Base-by-base conservation (phyloP, 2,329 filamentous ascomycete species). In the Epichloe baconii region DNA sequence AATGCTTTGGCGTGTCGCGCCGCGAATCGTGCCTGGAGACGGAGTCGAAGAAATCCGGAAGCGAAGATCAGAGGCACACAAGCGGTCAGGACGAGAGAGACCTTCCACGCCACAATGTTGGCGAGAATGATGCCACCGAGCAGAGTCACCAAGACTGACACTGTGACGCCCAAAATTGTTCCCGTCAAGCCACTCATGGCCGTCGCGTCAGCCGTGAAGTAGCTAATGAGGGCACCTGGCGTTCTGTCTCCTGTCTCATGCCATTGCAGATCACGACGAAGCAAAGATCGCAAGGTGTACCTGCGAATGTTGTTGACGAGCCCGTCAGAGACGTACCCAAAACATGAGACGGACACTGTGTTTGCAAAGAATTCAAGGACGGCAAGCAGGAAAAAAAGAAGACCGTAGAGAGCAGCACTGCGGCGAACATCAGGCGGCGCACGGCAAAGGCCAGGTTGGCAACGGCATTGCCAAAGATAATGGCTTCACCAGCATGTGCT, bases 81-180 rank as follows among this genome's bases (percentile, higher is more conserved):
- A 0, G 83, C 76, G 5, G 89, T 71, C 50, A 83, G 83, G 3
- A 89, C 85, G 14, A 89, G 66, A 0, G 84, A 84, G 54, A 89
- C 86, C 60, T 80, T 84, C 86, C 85, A 89, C 3, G 82, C 82
- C 45, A 89, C 72, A 44, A 87, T 78, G 55, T 86, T 82, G 0
- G 83, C 80, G 10, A 88, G 62, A 34, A 85, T 77, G 50, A 88
- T 80, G 1, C 81, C 83, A 0, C 77, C 79, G 15, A 87, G 55
- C 31, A 88, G 78, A 62, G 85, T 87, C 55, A 88, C 75, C 3
- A 76, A 57, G 21, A 86, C 83, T 0, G 83, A 81, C 52, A 87
- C 79, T 19, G 86, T 67, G 0, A 81, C 85, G 5, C 85, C 83
- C 50, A 88, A 72, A 40, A 86, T 82, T 5, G 81, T 83, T 10